Conservation (phyloP, 2,329 filamentous ascomycete genomes). For the Thelonectria olida region DNA sequence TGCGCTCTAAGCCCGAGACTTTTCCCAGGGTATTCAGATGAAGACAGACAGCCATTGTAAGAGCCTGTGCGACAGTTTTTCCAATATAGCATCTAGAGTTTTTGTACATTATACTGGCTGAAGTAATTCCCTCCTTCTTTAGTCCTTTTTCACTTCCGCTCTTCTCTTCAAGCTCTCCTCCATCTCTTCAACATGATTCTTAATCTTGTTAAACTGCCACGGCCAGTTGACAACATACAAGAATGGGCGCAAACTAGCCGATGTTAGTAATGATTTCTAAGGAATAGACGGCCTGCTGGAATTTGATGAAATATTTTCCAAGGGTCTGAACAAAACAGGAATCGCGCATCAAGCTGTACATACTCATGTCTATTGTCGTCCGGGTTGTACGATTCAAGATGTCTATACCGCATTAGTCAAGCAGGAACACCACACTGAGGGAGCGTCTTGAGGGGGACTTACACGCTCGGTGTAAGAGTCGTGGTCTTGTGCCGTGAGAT, state of each 20-base stretch:
- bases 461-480: constrained; percentile 63
- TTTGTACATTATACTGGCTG: too few species aligned
- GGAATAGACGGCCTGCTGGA: too few species aligned
- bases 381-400: constrained; percentile 37
- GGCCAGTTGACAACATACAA: constrained; percentile 51
- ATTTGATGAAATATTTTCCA: too few species aligned
- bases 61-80: too few species aligned
- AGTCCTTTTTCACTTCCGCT: not conserved
- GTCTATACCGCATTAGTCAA: not conserved
- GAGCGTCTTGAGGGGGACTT: not conserved
- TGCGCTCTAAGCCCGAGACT: too few species aligned
- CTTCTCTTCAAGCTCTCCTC: constrained; percentile 33
- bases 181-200: constrained; percentile 45
- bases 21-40: too few species aligned
- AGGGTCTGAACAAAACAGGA: too few species aligned
- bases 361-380: constrained; percentile 49
- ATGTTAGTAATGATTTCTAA: constrained; percentile 32
- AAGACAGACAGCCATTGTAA: too few species aligned
- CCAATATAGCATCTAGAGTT: too few species aligned
- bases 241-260: constrained; percentile 47
- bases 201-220: constrained; percentile 54
- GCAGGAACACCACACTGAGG: not conserved
- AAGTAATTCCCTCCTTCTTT: too few species aligned
- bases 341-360: not conserved
- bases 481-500: constrained; percentile 75